Evolutionary conservation across 2,329 filamentous ascomycete species (phyloP), one percentile per base, ranked within the genome.

Genomic region (Ceratocystiopsis brevicomis): DNA sequence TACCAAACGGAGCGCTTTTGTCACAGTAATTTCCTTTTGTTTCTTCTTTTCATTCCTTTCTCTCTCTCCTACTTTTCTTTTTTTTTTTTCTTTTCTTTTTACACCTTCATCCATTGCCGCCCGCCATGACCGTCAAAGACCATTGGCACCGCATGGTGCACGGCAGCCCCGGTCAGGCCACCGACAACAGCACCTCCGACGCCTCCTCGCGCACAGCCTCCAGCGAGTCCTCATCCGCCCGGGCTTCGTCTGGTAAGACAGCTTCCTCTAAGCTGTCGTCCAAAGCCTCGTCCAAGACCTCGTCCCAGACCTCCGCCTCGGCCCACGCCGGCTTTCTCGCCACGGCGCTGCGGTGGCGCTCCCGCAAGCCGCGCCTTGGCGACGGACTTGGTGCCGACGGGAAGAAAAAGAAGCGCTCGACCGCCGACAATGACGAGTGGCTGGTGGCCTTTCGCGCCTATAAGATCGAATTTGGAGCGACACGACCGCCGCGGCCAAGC

Each of bases 401-500:
- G n/a, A 34, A 36, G 36, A 19, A 37, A 32, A 30, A 34, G 37
- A 38, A 51, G 47, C 47, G 47, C 50, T 39, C 25, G 25, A 9
- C 48, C 48, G 40, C 45, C 6, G 25, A 16, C 14, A 41, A 38
- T 30, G 36, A 21, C 44, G 21, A 18, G 14, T 39, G 25, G 25
- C 38, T 36, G 13, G 25, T 35, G 40, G 17, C n/a, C 21, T 57
- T 69, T 35, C 58, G 58, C 45, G 54, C 60, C 44, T 69, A 66
- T 56, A 62, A 57, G 44, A 61, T 65, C 53, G 62, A 59, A 12
- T 69, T 69, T 49, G 66, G 66, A 36, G 50, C 56, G 18, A 37
- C 49, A 35, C 40, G 25, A 18, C 42, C 49, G 37, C 13, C 34
- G 16, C 38, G 40, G 8, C 38, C 37, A 15, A 58, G 54, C 49